Evolutionary conservation across 805 yeast genomes (phyloP).

Genomic region (Suhomyces prunicola): DNA sequence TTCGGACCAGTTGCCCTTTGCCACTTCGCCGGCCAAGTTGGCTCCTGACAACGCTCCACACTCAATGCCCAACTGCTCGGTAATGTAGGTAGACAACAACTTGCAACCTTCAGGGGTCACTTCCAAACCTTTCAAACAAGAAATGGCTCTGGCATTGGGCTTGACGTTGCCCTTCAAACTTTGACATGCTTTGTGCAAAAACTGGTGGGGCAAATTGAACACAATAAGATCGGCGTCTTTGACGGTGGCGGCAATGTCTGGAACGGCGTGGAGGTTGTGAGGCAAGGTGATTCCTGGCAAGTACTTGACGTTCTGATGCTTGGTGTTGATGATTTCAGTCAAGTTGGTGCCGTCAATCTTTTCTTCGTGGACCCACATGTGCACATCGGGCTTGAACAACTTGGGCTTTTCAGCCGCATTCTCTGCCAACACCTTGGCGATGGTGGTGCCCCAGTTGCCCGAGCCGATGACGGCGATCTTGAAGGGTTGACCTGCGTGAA

Average conservation of each 20-base stretch:
- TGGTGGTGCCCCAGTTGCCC: slow-evolving; percentile 49
- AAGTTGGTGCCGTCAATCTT: slow-evolving; percentile 38
- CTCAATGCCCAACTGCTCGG: slow-evolving; percentile 41
- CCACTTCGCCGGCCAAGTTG: slow-evolving; percentile 46
- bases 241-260: slow-evolving; percentile 37
- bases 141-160: slow-evolving; percentile 40
- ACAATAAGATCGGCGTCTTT: slow-evolving; percentile 42
- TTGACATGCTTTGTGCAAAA: slow-evolving; percentile 37
- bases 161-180: slow-evolving; percentile 39
- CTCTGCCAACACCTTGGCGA: slow-evolving; percentile 45
- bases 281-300: slow-evolving; percentile 43
- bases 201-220: slow-evolving; percentile 47
- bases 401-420: slow-evolving; percentile 39
- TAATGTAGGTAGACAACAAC: slow-evolving; percentile 41
- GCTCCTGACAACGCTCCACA: slow-evolving; percentile 51
- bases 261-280: slow-evolving; percentile 38
- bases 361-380: slow-evolving; percentile 48
- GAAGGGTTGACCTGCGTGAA: slow-evolving; percentile 20
- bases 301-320: slow-evolving; percentile 45
- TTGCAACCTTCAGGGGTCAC: slow-evolving; percentile 43
- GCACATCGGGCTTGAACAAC: slow-evolving; percentile 34
- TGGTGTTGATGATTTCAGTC: slow-evolving; percentile 41
- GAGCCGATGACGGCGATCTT: slow-evolving; percentile 43
- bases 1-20: slow-evolving; percentile 46
- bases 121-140: slow-evolving; percentile 46